Evolutionary conservation across 345 rosid species (phyloP).

Genomic region (Populus alba): DNA sequence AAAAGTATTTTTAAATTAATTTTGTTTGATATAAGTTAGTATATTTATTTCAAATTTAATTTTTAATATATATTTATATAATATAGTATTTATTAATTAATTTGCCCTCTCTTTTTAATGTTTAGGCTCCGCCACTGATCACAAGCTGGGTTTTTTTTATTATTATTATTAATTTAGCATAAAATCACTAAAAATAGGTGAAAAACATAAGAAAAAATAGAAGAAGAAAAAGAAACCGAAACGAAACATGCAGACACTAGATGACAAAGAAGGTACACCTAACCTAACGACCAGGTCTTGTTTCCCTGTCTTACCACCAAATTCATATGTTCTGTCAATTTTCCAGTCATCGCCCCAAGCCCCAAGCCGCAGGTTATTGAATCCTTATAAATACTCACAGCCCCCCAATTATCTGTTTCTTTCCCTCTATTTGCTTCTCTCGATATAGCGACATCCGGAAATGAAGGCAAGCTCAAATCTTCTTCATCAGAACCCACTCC

Average conservation of each 20-base stretch:
- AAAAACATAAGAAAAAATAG: neutral
- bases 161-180: neutral
- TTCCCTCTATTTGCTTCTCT: neutral
- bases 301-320: neutral
- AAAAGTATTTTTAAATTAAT: no score
- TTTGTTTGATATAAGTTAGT: no score
- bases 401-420: no score
- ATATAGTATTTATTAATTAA: no score
- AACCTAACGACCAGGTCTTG: neutral
- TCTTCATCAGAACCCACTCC: neutral
- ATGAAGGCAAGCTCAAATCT: conserved; percentile 17
- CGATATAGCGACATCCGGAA: neutral
- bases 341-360: neutral
- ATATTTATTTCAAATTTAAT: no score
- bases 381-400: neutral
- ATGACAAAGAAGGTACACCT: neutral
- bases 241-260: neutral
- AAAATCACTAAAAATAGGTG: neutral
- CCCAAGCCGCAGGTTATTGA: neutral
- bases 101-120: no score
- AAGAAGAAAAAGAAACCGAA: neutral
- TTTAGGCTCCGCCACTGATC: no score
- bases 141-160: no score
- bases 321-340: neutral
- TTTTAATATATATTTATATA: no score